phyloP scores from a whole-genome alignment of 1,139 yeast species.

The Geotrichum carabidarum region DNA sequence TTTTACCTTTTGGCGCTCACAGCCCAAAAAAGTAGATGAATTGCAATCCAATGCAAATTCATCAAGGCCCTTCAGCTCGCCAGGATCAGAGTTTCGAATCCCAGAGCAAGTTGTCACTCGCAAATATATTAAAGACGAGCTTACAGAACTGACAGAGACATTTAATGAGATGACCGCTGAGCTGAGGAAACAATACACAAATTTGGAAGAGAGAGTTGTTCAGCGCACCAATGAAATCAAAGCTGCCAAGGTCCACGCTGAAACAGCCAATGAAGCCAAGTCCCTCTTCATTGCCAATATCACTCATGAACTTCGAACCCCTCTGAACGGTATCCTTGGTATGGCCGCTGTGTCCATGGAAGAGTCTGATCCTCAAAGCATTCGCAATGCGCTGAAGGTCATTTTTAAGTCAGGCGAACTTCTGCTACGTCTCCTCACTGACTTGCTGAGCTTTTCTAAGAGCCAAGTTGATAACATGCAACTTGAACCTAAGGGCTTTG shows the following conservation, averaged over 20 bases:
- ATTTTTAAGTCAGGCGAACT: conserved; percentile 86
- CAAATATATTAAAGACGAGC: conserved; percentile 61
- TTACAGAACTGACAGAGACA: conserved; percentile 83
- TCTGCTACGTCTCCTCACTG: conserved; percentile 76
- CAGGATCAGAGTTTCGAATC: conserved; percentile 26
- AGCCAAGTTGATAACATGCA: conserved; percentile 70
- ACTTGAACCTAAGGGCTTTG: conserved; percentile 71
- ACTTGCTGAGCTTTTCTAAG: conserved; percentile 77
- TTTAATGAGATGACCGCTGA: conserved; percentile 92
- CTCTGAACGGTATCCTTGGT: conserved; percentile 86
- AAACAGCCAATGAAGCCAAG: conserved; percentile 85
- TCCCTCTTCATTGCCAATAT: conserved; percentile 91
- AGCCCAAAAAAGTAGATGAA: neutral
- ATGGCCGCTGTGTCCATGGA: conserved; percentile 93
- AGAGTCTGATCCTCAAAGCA: conserved; percentile 61
- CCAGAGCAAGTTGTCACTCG: conserved; percentile 34
- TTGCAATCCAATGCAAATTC: neutral
- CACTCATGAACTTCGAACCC: conserved; percentile 88
- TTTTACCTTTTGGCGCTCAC: neutral
- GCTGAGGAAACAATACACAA: conserved; percentile 74
- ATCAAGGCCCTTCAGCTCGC: neutral
- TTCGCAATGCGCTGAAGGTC: conserved; percentile 66
- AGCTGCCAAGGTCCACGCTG: conserved; percentile 38
- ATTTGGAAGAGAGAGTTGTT: conserved; percentile 80
- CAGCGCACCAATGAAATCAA: conserved; percentile 85